Percentiles rank a stretch among this genome's conserved stretches.
Evolutionary conservation across 345 rosid genomes (phyloP).

Genomic region (Angophora floribunda): DNA sequence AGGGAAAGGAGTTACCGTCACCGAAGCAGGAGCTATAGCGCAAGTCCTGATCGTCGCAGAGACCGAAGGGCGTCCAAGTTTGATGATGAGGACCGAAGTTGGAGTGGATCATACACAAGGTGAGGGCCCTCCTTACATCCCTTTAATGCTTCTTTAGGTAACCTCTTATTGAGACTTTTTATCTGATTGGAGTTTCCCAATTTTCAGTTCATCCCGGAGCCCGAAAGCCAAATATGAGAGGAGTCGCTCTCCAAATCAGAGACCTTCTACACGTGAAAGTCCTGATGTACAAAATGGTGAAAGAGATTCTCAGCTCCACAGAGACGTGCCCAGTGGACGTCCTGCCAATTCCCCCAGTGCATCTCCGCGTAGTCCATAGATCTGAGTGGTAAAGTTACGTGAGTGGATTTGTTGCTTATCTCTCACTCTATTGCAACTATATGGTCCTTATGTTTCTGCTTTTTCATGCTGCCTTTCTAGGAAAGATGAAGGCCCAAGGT

Average conservation of each 20-base stretch:
- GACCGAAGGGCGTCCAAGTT: conserved; percentile 24
- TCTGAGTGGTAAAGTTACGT: background rate
- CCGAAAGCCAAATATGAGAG: background rate
- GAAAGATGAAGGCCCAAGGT: background rate
- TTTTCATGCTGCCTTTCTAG: background rate
- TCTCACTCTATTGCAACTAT: background rate
- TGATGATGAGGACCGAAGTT: conserved; percentile 30
- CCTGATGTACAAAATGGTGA: conserved; percentile 13
- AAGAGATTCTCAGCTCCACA: conserved; percentile 13
- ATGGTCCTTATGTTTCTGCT: background rate
- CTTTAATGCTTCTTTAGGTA: background rate
- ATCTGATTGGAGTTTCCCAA: background rate
- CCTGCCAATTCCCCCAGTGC: conserved; percentile 8
- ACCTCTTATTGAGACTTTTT: background rate
- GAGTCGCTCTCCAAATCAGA: background rate
- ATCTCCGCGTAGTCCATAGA: background rate
- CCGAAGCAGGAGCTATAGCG: conserved; percentile 36
- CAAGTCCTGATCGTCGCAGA: conserved; percentile 30
- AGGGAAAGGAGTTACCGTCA: conserved; percentile 25
- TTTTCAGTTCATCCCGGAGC: background rate
- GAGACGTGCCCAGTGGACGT: conserved; percentile 12
- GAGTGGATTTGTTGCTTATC: background rate
- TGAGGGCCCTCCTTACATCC: background rate
- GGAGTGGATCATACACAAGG: conserved; percentile 20
- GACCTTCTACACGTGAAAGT: background rate